phyloP scores from a whole-genome alignment of 1,139 yeast genomes.

The Candida sanyaensis region DNA sequence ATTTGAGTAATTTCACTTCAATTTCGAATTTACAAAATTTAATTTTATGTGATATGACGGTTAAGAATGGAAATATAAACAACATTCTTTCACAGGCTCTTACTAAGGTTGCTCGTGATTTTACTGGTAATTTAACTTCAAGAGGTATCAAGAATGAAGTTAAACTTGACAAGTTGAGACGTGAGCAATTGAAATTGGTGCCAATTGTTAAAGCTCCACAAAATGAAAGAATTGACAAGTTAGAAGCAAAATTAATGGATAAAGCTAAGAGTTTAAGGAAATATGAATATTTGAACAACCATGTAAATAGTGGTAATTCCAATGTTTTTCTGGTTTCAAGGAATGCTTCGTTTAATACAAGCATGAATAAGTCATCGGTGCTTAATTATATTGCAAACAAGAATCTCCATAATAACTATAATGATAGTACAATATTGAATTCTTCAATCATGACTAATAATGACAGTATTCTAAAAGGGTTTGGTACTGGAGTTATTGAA shows the following conservation, averaged over 20 bases:
- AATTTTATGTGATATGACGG: slow-evolving; percentile 39
- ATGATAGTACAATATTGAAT: slow-evolving; percentile 21
- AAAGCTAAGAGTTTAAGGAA: slow-evolving; percentile 32
- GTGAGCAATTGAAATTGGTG: background rate
- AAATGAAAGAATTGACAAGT: slow-evolving; percentile 18
- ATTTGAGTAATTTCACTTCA: slow-evolving; percentile 15
- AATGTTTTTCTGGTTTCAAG: background rate
- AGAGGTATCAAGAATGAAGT: slow-evolving; percentile 28
- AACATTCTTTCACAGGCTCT: slow-evolving; percentile 28
- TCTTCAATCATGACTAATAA: slow-evolving; percentile 23
- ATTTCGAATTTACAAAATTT: slow-evolving; percentile 21
- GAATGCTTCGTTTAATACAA: slow-evolving; percentile 14
- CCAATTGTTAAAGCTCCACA: slow-evolving; percentile 6
- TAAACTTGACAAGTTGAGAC: slow-evolving; percentile 9
- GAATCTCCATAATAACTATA: slow-evolving; percentile 4
- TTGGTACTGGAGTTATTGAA: slow-evolving; percentile 41
- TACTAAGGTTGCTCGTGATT: slow-evolving; percentile 21
- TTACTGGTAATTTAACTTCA: slow-evolving; percentile 32
- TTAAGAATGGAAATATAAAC: slow-evolving; percentile 27
- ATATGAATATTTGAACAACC: slow-evolving; percentile 38
- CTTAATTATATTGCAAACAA: slow-evolving; percentile 10
- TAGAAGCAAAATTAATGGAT: slow-evolving; percentile 28
- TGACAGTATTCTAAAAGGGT: slow-evolving; percentile 32
- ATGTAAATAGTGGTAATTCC: slow-evolving; percentile 18
- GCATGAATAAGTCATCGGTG: slow-evolving; percentile 11